phyloP scores from a whole-genome alignment of 2,329 filamentous ascomycete species.

The Arthroderma sp. region DNA sequence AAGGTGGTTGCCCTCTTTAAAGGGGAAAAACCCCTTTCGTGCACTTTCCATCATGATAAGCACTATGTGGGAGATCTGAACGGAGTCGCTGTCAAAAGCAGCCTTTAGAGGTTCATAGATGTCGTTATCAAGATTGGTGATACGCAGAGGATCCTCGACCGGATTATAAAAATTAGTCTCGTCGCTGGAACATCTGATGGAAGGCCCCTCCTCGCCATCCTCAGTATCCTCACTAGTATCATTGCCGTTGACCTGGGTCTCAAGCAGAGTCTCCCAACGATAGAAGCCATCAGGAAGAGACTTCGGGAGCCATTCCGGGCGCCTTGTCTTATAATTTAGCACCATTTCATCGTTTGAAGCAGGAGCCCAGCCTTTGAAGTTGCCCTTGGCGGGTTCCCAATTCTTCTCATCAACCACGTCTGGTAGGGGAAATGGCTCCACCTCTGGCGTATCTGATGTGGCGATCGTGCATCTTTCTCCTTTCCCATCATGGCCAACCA shows the following conservation, averaged over 20 bases:
- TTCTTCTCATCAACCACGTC: constrained; percentile 15
- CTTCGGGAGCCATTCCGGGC: constrained; percentile 15
- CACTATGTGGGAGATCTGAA: constrained; percentile 20
- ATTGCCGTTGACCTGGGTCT: background rate
- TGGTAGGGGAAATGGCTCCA: constrained; percentile 16
- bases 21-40: constrained; percentile 21
- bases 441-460: constrained; percentile 5
- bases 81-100: constrained; percentile 14
- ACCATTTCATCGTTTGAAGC: constrained; percentile 8
- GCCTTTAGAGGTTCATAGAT: constrained; percentile 15
- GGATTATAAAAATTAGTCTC: constrained; percentile 16
- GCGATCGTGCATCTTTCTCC: constrained; percentile 5
- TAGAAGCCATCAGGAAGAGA: constrained; percentile 17
- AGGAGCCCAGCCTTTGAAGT: constrained; percentile 22
- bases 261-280: constrained; percentile 12
- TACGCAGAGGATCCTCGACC: constrained; percentile 18
- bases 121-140: constrained; percentile 19
- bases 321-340: constrained; percentile 4
- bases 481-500: constrained; percentile 6
- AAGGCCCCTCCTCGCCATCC: too few species aligned
- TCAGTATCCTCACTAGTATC: background rate
- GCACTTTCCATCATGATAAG: constrained; percentile 22
- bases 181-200: background rate
- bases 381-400: constrained; percentile 16
- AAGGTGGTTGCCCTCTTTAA: constrained; percentile 17